These are phyloP conservation scores for Stropharia rugosoannulata DNA, from an alignment of 768 basidiomycete species.

Conservation along the genomic window DNA sequence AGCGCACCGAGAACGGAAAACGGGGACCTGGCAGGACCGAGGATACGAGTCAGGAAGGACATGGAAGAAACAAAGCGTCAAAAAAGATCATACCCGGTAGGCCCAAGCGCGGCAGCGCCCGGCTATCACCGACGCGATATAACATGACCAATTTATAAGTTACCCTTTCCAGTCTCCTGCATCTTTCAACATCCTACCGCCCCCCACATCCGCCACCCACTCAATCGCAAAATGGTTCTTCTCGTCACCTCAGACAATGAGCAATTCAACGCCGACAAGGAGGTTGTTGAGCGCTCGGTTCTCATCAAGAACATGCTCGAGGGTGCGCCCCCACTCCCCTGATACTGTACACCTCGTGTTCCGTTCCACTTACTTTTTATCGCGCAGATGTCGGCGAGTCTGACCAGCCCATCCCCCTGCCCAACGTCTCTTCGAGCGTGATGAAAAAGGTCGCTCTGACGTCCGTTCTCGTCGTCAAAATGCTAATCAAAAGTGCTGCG, in stretches of 20 bases:
- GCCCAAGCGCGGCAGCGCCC: constrained; percentile 22
- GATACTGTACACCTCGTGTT: neutral
- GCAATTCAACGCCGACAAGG: constrained; percentile 89
- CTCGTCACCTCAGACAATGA: constrained; percentile 96
- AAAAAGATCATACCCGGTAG: constrained; percentile 20
- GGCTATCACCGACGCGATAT: constrained; percentile 41
- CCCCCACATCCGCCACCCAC: constrained; percentile 11
- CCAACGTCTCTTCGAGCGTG: constrained; percentile 91
- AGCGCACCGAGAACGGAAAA: constrained; percentile 48
- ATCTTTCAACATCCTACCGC: constrained; percentile 16
- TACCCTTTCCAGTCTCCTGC: constrained; percentile 10
- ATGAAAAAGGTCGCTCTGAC: constrained; percentile 74
- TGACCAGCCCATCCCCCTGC: constrained; percentile 91
- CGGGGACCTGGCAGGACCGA: constrained; percentile 38
- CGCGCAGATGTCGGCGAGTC: constrained; percentile 86
- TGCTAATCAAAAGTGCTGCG: constrained; percentile 3
- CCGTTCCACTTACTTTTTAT: constrained; percentile 8
- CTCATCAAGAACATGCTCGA: constrained; percentile 99
- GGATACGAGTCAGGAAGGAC: constrained; percentile 49
- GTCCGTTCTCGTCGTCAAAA: constrained; percentile 6
- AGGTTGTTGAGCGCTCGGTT: constrained; percentile 92
- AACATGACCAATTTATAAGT: constrained; percentile 26
- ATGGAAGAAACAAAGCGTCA: constrained; percentile 28
- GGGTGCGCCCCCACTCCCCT: constrained; percentile 48
- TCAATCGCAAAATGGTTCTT: constrained; percentile 60